These are phyloP conservation scores for Mediolabrus comicus DNA, from an alignment of 108 stramenopile genomes.

Conservation along the genomic window DNA sequence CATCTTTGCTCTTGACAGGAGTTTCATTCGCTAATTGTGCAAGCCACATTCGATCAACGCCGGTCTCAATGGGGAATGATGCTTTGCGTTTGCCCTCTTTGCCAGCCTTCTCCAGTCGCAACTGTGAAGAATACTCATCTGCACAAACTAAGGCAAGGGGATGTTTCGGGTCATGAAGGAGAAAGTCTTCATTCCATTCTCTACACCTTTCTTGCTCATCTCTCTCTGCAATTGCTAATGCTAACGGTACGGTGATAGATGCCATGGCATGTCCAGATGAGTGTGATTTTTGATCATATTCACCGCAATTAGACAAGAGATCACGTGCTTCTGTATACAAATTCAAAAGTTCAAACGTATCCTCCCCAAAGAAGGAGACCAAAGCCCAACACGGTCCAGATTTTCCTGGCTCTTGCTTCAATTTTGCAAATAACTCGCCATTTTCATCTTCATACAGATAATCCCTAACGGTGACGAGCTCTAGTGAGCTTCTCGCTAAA, in stretches of 20 bases:
- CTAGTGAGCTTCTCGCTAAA: slow-evolving; percentile 61
- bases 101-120: background rate
- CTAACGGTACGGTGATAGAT: slow-evolving; percentile 22
- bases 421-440: slow-evolving; percentile 43
- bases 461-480: slow-evolving; percentile 52
- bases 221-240: slow-evolving; percentile 51
- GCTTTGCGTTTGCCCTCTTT: background rate
- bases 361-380: slow-evolving; percentile 36
- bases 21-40: background rate
- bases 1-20: background rate
- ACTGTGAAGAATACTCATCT: slow-evolving; percentile 26
- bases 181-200: slow-evolving; percentile 51
- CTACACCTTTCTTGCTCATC: slow-evolving; percentile 58
- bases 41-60: slow-evolving; percentile 13
- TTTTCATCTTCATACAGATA: slow-evolving; percentile 43
- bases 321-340: slow-evolving; percentile 10
- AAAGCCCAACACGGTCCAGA: slow-evolving; percentile 21
- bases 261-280: background rate
- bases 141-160: slow-evolving; percentile 35
- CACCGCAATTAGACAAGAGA: background rate
- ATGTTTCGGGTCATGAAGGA: slow-evolving; percentile 45
- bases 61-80: background rate
- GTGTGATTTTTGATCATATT: too few relatives aligned
- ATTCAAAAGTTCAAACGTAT: slow-evolving; percentile 3
- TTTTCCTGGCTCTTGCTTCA: background rate